Evolutionary conservation across 306 rosid genomes (phyloP), one percentile per base, ranked within the genome.

Genomic region (Crataegus laevigata): DNA sequence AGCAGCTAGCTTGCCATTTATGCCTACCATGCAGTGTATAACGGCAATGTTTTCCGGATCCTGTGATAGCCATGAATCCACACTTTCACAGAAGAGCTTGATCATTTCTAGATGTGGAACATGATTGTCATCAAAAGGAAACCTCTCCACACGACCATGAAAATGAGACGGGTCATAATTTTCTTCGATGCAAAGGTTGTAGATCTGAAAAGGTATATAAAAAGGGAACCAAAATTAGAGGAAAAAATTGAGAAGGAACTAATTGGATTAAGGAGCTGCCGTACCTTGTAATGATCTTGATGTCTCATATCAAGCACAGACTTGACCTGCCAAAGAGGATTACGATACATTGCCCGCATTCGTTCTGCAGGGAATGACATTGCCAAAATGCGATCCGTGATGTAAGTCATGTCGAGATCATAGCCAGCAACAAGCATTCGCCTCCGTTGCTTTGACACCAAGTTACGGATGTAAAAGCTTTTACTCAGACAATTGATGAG

Each of bases 251-350:
- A 29, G 24, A 17, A 36, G 67, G 40, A 21, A 62, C 4, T 29
- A 3, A 29, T 62, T 29, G 11, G 7, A 22, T 25, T 25, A 8
- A 45, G 21, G 21, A 50, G 24, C 6, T 47, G 21, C 28, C 6
- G 73, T 54, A 90, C 99, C 97, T 90, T 94, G 82, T 92, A 92
- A 75, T 90, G 91, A 0, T 80, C 97, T 15, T 81, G 21, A 79
- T 94, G 99, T 82, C 91, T 88, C 93, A 83, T 89, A 75, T 94
- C 97, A 72, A 94, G 85, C 63, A 94, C 97, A 77, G 96, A 86
- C 85, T 94, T 92, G 69, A 94, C 97, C 82, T 94, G 99, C 99
- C 99, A 92, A 12, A 94, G 91, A 75, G 99, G 99, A 82, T 92
- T 94, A 65, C 97, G 90, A 71, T 83, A 92, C 93, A 94, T 42